Base-by-base conservation (phyloP, 495 filamentous ascomycete genomes). In the Neurospora sp. region DNA sequence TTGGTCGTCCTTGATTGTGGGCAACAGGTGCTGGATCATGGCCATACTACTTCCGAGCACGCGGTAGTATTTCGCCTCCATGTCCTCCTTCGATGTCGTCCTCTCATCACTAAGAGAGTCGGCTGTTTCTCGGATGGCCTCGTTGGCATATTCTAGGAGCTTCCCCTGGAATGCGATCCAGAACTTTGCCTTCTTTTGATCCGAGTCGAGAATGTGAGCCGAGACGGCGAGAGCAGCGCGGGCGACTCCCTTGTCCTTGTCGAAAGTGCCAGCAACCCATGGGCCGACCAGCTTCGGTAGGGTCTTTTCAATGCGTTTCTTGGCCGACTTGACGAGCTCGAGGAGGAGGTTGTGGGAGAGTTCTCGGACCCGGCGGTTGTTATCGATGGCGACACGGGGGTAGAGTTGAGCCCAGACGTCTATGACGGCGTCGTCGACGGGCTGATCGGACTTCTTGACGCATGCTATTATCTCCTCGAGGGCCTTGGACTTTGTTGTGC, bases 401-500 rank as follows among this genome's bases (percentile, higher is more conserved):
- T 95, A 99, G 70, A 95, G 83, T 83, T 90, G 92, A 59, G 92
- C 88, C 94, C 97, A 81, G 66, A 66, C 73, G 69, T 76, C 41
- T 73, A 73, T 35, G 73, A 62, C 27, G 12, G 18, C 0, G 7
- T 5, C 54, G 70, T 35, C 37, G 8, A 39, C 4, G 40, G 42
- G 20, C 27, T 31, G 12, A 5, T 35, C 39, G 54, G 54, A 46
- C 18, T 37, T 48, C 62, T 84, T 77, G n/a, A 93, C 83, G 77
- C 91, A 88, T 46, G 87, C 79, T 66, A 66, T 87, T 40, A 99
- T 80, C 54, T 97, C 95, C 72, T 98, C 95, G 70, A 99, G 80
- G 0, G 94, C 96, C 79, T 96, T 97, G n/a, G 91, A 86, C 77
- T 96, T 95, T 38, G 96, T 99, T 16, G 89, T 95, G 73, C 91